These are phyloP conservation scores for Vitis hybrid DNA, from an alignment of 177 flowering plant species.

Conservation along the genomic window DNA sequence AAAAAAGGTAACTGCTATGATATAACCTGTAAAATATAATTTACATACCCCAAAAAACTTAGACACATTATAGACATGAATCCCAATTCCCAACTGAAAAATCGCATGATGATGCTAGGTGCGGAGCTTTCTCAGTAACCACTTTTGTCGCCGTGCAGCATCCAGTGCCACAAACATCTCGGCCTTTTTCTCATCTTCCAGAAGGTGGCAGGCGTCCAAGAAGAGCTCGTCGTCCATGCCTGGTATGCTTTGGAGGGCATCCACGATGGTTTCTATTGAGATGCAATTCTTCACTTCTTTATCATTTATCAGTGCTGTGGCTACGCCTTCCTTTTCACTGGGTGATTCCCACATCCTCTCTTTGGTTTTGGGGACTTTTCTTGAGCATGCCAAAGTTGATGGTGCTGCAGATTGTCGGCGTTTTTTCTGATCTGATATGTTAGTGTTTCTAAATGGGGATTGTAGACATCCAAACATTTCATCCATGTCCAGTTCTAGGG, in stretches of 20 bases:
- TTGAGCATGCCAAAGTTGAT: background rate
- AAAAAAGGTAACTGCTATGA: no score
- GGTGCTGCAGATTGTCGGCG: constrained; percentile 5
- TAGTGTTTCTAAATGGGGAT: constrained; percentile 10
- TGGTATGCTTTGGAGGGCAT: constrained; percentile 27
- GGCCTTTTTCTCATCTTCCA: constrained; percentile 27
- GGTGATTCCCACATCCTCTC: constrained; percentile 8
- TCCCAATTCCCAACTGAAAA: no score
- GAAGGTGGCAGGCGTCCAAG: constrained; percentile 27
- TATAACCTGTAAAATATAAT: no score
- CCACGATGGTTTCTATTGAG: constrained; percentile 25
- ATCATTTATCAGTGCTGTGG: background rate
- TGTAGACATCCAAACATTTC: constrained; percentile 7
- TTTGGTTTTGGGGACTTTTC: constrained; percentile 9
- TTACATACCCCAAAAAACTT: background rate
- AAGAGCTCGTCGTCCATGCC: constrained; percentile 30
- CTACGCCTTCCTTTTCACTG: background rate
- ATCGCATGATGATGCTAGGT: constrained; percentile 1
- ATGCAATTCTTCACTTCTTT: background rate
- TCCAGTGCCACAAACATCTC: constrained; percentile 28
- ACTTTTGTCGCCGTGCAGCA: constrained; percentile 19
- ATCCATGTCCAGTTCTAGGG: constrained; percentile 5
- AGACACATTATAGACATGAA: background rate
- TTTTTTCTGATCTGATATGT: constrained; percentile 3
- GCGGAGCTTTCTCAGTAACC: constrained; percentile 27